These are phyloP conservation scores for Nitzschia sp. DNA, from an alignment of 108 stramenopile species.

Conservation along the genomic window DNA sequence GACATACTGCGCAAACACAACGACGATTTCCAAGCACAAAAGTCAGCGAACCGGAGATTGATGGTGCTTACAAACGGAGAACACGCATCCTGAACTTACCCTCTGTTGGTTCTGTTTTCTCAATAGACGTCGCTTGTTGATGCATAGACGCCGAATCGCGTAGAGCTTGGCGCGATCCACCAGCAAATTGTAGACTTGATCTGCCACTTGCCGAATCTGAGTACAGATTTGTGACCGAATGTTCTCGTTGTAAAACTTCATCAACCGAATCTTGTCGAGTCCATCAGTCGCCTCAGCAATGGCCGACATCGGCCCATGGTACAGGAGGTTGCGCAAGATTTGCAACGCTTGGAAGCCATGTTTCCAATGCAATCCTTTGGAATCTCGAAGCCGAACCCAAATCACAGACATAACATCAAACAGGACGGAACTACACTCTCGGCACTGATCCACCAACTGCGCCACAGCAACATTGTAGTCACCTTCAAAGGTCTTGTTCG, in stretches of 20 bases:
- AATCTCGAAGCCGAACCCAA: constrained; percentile 80
- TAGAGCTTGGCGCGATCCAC: constrained; percentile 71
- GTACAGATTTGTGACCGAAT: constrained; percentile 48
- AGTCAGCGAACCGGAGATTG: too few species aligned
- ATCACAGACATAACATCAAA: constrained; percentile 81
- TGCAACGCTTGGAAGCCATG: constrained; percentile 72
- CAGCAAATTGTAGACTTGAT: constrained; percentile 67
- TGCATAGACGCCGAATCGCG: constrained; percentile 57
- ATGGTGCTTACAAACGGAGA: neutral
- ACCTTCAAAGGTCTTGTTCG: constrained; percentile 72
- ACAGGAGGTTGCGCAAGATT: constrained; percentile 72
- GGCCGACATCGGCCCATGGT: constrained; percentile 80
- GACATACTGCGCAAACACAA: constrained; percentile 11
- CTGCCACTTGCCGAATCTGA: constrained; percentile 68
- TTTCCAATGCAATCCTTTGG: constrained; percentile 69
- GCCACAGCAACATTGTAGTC: constrained; percentile 60
- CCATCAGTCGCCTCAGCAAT: constrained; percentile 87
- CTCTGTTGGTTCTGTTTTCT: constrained; percentile 17
- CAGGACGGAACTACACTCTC: constrained; percentile 67
- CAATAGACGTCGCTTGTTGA: constrained; percentile 44
- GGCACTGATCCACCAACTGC: constrained; percentile 66
- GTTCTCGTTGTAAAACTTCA: constrained; percentile 74
- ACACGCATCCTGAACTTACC: constrained; percentile 30
- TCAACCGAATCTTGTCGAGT: constrained; percentile 65
- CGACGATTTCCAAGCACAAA: too few species aligned